phyloP scores from a whole-genome alignment of 148 eudicot species.

The Rhododendron kiyosumense region DNA sequence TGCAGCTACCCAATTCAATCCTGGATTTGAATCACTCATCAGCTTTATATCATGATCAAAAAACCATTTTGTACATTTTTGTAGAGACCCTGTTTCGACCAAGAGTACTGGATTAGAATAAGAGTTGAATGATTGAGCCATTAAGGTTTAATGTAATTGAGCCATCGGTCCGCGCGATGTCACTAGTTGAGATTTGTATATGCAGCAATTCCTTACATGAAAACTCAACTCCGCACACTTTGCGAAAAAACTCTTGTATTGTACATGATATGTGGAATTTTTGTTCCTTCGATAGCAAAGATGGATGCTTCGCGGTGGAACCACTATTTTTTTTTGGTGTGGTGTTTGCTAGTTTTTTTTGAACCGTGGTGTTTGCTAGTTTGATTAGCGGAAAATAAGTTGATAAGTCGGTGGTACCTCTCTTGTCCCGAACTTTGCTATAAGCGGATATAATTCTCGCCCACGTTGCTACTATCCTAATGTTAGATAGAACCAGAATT shows the following conservation, averaged over 20 bases:
- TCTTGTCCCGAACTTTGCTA: neutral
- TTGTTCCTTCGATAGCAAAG: neutral
- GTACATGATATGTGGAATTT: neutral
- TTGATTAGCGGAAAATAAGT: neutral
- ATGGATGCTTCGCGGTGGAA: neutral
- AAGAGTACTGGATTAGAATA: neutral
- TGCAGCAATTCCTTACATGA: neutral
- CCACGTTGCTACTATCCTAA: too few species aligned
- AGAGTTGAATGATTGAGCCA: neutral
- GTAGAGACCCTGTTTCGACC: slow-evolving; percentile 13
- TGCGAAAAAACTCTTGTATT: neutral
- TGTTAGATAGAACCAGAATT: too few species aligned
- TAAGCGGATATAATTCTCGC: neutral
- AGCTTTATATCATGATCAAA: neutral
- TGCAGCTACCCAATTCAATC: slow-evolving; percentile 75
- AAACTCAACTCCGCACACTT: neutral
- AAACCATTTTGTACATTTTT: slow-evolving; percentile 4
- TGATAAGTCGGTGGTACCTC: neutral
- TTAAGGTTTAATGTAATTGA: neutral
- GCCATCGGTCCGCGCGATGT: neutral
- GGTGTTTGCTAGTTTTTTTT: too few species aligned
- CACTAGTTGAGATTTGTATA: neutral
- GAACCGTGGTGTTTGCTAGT: too few species aligned
- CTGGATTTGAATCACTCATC: slow-evolving; percentile 43
- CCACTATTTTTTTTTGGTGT: neutral